Conservation (phyloP, 495 filamentous ascomycete genomes). For the Astrocystis sublimbata region DNA sequence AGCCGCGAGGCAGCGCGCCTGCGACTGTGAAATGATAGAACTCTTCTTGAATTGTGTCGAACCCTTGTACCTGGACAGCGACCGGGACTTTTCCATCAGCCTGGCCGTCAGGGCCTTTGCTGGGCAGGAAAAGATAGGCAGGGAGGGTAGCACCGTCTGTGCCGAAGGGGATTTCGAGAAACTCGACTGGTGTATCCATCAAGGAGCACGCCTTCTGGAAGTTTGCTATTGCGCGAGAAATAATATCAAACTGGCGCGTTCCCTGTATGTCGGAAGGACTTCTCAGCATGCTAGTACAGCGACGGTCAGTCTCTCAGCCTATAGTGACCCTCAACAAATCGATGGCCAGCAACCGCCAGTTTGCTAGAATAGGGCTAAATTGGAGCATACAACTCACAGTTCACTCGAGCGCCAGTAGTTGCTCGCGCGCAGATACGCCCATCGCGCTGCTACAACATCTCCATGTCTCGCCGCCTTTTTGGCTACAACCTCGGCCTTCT, state of each 20-base stretch:
- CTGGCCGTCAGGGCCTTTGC: background rate
- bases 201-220: too few relatives aligned
- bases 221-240: too few relatives aligned
- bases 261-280: too few relatives aligned
- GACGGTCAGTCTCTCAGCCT: too few relatives aligned
- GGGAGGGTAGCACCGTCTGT: slow-evolving; percentile 39
- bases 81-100: slow-evolving; percentile 33
- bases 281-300: too few relatives aligned
- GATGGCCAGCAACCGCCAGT: background rate
- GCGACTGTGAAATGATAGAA: slow-evolving; percentile 38
- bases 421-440: slow-evolving; percentile 32
- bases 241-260: too few relatives aligned
- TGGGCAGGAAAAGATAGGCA: slow-evolving; percentile 47
- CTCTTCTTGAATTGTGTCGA: slow-evolving; percentile 51
- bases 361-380: background rate
- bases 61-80: slow-evolving; percentile 41
- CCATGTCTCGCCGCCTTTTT: slow-evolving; percentile 54
- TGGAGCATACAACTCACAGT: too few relatives aligned
- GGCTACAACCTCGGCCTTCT: slow-evolving; percentile 26
- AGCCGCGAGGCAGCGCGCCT: slow-evolving; percentile 37
- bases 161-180: slow-evolving; percentile 46
- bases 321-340: background rate
- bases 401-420: slow-evolving; percentile 35
- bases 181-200: too few relatives aligned
- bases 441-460: slow-evolving; percentile 21